These are phyloP conservation scores for Aureobasidium sp. DNA, from an alignment of 2,329 filamentous ascomycete species.

Conservation along the genomic window DNA sequence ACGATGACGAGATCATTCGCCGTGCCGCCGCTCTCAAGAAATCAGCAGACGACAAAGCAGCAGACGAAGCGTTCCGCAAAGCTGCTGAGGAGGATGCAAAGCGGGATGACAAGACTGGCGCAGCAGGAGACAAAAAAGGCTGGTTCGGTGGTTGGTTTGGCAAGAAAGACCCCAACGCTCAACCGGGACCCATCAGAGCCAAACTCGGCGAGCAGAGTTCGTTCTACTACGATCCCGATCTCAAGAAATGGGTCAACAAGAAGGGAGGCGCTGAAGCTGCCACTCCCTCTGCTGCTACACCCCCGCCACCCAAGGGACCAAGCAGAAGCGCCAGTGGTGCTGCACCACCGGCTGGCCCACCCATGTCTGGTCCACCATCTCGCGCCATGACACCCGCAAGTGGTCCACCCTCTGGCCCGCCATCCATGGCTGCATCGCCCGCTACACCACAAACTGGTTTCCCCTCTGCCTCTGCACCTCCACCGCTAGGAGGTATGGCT, in stretches of 20 bases:
- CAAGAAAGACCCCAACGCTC: conserved; percentile 56
- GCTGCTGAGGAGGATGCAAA: conserved; percentile 67
- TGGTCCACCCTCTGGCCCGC: conserved; percentile 21
- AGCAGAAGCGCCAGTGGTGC: conserved; percentile 26
- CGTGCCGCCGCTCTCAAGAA: conserved; percentile 43
- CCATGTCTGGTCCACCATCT: conserved; percentile 20
- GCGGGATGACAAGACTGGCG: conserved; percentile 48
- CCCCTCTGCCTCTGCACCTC: conserved; percentile 16
- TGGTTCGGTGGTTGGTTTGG: conserved; percentile 80
- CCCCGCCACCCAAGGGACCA: conserved; percentile 65
- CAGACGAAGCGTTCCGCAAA: conserved; percentile 76
- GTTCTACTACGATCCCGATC: conserved; percentile 90
- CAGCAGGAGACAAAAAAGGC: conserved; percentile 50
- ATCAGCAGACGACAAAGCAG: conserved; percentile 55
- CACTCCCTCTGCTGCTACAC: conserved; percentile 49
- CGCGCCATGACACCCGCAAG: conserved; percentile 17
- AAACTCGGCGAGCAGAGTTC: conserved; percentile 91
- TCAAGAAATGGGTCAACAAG: conserved; percentile 98
- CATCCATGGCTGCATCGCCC: conserved; percentile 8
- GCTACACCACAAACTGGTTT: conserved; percentile 16
- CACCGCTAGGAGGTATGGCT: conserved; percentile 15
- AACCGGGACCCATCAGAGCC: conserved; percentile 67
- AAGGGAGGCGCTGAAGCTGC: conserved; percentile 61
- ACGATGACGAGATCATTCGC: conserved; percentile 54
- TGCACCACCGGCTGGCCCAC: conserved; percentile 1